Percentiles rank a stretch among this genome's conserved stretches.
phyloP scores from a whole-genome alignment of 2,329 filamentous ascomycete genomes.

The Hypoxylon sp. region DNA sequence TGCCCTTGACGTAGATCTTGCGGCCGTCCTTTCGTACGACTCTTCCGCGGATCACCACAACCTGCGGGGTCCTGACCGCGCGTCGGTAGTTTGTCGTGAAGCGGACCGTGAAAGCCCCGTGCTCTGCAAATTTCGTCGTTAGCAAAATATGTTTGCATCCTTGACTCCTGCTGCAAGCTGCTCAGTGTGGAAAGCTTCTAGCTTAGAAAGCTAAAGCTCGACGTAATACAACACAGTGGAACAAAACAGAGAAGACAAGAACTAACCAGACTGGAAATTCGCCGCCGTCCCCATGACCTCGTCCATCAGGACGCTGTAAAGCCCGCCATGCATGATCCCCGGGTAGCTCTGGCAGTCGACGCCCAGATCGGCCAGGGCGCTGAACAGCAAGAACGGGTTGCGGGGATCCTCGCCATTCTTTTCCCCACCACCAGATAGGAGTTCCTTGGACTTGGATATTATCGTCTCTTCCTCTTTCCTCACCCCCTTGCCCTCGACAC shows the following conservation, averaged over 20 bases:
- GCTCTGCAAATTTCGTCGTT: conserved; percentile 21
- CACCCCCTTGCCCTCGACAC: neutral
- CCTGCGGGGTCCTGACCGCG: conserved; percentile 38
- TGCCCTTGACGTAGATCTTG: conserved; percentile 38
- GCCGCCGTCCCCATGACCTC: conserved; percentile 47
- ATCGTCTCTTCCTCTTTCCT: conserved; percentile 1
- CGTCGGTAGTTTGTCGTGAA: conserved; percentile 42
- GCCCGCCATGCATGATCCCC: conserved; percentile 43
- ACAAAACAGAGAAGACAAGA: neutral
- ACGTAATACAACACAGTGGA: neutral
- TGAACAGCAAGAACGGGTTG: conserved; percentile 43
- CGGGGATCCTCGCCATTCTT: conserved; percentile 35
- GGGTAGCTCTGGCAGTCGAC: conserved; percentile 40
- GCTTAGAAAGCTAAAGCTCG: too few species aligned
- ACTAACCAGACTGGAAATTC: conserved; percentile 40
- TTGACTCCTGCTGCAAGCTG: neutral
- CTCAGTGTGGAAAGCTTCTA: too few species aligned
- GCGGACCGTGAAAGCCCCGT: conserved; percentile 41
- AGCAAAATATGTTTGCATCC: neutral
- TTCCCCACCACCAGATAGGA: conserved; percentile 32
- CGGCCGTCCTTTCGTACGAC: conserved; percentile 42
- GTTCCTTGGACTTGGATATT: conserved; percentile 17
- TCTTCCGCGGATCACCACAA: conserved; percentile 41
- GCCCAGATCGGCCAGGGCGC: conserved; percentile 41
- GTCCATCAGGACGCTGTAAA: conserved; percentile 44